These are phyloP conservation scores for Magnolia officinalis DNA, from an alignment of 164 flowering plant genomes.

Conservation along the genomic window DNA sequence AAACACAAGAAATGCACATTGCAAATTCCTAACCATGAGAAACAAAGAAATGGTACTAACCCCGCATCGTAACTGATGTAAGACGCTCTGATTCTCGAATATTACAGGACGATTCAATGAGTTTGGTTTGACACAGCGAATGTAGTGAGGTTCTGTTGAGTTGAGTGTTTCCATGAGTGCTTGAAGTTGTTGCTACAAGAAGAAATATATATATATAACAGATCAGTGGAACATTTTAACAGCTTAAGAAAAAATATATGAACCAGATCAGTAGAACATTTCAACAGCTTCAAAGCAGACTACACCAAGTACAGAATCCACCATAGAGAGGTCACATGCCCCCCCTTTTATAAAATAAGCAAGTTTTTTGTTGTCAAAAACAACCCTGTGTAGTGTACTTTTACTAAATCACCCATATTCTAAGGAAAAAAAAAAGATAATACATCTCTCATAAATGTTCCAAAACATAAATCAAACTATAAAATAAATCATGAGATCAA, in stretches of 20 bases:
- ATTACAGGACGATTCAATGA: conserved; percentile 78
- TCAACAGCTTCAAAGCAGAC: too few relatives aligned
- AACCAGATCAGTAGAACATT: background rate
- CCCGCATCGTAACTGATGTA: conserved; percentile 98
- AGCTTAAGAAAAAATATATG: background rate
- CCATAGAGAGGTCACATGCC: too few relatives aligned
- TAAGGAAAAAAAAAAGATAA: too few relatives aligned
- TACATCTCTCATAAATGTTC: too few relatives aligned
- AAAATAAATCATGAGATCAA: too few relatives aligned
- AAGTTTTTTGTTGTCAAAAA: too few relatives aligned
- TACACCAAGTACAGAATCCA: too few relatives aligned
- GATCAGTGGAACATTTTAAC: background rate
- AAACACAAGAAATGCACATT: background rate
- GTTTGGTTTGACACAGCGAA: conserved; percentile 98
- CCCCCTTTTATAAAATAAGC: too few relatives aligned
- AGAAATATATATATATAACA: background rate
- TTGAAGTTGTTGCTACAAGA: conserved; percentile 95
- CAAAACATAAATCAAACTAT: too few relatives aligned
- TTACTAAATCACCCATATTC: too few relatives aligned
- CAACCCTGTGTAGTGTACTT: too few relatives aligned
- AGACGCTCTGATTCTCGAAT: conserved; percentile 80
- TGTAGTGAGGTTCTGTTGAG: conserved; percentile 91
- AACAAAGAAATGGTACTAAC: conserved; percentile 37
- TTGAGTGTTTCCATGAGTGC: conserved; percentile 96
- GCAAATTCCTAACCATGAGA: background rate